These are phyloP conservation scores for Metschnikowia lunata DNA, from an alignment of 805 yeast species.

Conservation along the genomic window DNA sequence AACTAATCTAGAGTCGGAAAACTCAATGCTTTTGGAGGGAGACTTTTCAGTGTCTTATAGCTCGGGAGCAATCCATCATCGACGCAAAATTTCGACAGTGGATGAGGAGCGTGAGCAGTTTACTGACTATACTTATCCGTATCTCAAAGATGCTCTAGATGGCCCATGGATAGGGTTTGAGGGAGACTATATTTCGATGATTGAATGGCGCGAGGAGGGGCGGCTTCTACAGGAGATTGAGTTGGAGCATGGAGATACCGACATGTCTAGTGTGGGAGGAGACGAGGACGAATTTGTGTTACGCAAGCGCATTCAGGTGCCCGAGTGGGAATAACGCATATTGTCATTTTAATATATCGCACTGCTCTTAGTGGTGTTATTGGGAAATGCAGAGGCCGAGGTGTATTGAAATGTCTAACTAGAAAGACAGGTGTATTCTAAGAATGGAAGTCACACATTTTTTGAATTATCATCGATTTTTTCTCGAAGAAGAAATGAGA, in stretches of 20 bases:
- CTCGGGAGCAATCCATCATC: slow-evolving; percentile 9
- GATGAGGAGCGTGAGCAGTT: slow-evolving; percentile 54
- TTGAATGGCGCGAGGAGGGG: slow-evolving; percentile 24
- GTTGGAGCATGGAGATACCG: slow-evolving; percentile 20
- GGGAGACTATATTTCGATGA: slow-evolving; percentile 45
- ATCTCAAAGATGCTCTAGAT: slow-evolving; percentile 41
- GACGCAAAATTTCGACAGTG: slow-evolving; percentile 45
- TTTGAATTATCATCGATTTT: no score
- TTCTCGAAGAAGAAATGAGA: no score
- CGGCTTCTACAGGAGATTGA: slow-evolving; percentile 7
- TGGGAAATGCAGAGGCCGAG: no score
- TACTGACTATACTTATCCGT: slow-evolving; percentile 49
- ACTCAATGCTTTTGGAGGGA: slow-evolving; percentile 15
- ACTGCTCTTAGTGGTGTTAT: no score
- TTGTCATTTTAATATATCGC: no score
- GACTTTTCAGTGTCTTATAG: slow-evolving; percentile 13
- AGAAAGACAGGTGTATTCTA: no score
- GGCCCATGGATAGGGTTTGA: slow-evolving; percentile 59
- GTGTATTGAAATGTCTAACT: no score
- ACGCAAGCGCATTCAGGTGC: slow-evolving; percentile 15
- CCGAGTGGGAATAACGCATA: slow-evolving; percentile 15
- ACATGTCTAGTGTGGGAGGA: neutral
- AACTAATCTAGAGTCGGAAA: slow-evolving; percentile 4
- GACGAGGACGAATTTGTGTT: slow-evolving; percentile 11
- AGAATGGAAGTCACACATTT: no score